Conservation (phyloP, 2,329 filamentous ascomycete genomes). For the Pestalotiopsis fici region DNA sequence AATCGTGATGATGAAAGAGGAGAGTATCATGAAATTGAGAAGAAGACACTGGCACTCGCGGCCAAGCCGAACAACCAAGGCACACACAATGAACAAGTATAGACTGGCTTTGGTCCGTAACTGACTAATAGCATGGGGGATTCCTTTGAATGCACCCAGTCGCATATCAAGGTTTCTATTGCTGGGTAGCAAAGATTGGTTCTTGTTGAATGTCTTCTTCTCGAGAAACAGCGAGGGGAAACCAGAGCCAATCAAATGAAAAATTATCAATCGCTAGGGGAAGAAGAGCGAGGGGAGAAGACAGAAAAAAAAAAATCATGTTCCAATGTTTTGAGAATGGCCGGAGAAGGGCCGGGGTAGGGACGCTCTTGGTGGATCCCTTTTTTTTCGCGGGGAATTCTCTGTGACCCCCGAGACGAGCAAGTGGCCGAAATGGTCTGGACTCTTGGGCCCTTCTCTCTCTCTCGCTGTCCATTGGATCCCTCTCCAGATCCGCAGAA, state of each 20-base stretch:
- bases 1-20: background rate
- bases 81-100: background rate
- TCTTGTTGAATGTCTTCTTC: background rate
- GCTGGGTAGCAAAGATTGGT: background rate
- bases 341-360: constrained; percentile 30
- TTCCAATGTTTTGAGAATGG: constrained; percentile 16
- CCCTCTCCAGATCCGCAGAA: background rate
- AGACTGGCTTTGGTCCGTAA: no score
- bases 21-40: background rate
- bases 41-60: background rate
- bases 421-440: background rate
- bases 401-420: background rate
- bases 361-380: background rate
- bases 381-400: constrained; percentile 10
- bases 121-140: no score
- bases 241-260: background rate
- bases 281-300: background rate
- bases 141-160: no score
- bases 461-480: background rate
- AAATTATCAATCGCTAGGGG: background rate
- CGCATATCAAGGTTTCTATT: no score
- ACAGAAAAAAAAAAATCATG: background rate
- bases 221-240: background rate
- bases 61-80: background rate
- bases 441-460: background rate